Evolutionary conservation across 2,329 filamentous ascomycete species (phyloP).

Genomic region (Penicillium nordicum): DNA sequence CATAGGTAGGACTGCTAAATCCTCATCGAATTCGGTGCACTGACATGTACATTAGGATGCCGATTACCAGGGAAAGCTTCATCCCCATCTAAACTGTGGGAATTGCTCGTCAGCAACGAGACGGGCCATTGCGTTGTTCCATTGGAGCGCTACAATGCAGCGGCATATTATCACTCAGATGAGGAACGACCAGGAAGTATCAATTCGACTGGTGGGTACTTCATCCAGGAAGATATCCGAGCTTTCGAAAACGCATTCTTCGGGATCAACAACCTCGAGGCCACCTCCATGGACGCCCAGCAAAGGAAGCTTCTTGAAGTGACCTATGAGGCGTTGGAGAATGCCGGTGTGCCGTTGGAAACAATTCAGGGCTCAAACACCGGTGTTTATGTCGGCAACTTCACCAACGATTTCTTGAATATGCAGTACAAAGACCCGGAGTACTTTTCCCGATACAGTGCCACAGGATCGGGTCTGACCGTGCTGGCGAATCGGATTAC

Average conservation of each 20-base stretch:
- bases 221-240: neutral
- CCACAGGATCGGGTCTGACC: neutral
- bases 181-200: neutral
- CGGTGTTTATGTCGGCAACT: neutral
- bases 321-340: conserved; percentile 1
- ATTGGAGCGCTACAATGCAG: neutral
- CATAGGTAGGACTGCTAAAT: neutral
- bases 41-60: neutral
- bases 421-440: neutral
- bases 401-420: neutral
- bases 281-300: conserved; percentile 3
- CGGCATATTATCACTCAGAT: neutral
- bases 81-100: neutral
- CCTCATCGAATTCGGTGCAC: neutral
- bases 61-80: neutral
- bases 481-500: neutral
- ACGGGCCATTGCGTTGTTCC: neutral
- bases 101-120: neutral
- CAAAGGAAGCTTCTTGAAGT: conserved; percentile 5
- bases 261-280: conserved; percentile 1
- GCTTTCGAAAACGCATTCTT: conserved; percentile 5
- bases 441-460: neutral
- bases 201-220: neutral
- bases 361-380: neutral
- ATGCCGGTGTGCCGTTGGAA: neutral